These are phyloP conservation scores for Cetradonia linearis DNA, from an alignment of 495 filamentous ascomycete species.

Conservation along the genomic window DNA sequence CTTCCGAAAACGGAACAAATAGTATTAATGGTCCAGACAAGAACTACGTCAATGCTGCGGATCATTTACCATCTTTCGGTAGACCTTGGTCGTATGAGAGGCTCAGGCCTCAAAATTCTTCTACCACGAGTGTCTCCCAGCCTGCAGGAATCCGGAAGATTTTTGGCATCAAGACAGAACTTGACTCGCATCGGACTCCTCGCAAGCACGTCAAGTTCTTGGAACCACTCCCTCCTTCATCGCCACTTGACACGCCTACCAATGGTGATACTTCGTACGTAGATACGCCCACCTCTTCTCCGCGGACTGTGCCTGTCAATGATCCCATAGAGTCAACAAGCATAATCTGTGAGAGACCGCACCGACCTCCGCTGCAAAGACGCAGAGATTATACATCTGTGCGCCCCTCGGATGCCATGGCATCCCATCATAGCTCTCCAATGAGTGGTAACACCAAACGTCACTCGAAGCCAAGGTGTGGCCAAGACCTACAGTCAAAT, in stretches of 20 bases:
- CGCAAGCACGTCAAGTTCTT: not conserved
- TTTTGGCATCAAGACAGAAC: not conserved
- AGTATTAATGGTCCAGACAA: not conserved
- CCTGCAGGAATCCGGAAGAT: slow-evolving; percentile 1
- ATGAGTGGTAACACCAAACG: not conserved
- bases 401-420: not conserved
- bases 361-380: not conserved
- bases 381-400: not conserved
- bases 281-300: not conserved
- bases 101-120: not conserved
- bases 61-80: not conserved
- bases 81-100: not conserved
- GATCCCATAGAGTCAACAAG: not conserved
- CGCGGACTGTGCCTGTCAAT: not conserved
- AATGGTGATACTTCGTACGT: not conserved
- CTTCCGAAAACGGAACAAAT: not conserved
- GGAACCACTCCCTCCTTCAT: not conserved
- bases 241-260: not conserved
- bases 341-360: not conserved
- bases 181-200: not conserved
- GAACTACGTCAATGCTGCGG: not conserved
- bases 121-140: not conserved
- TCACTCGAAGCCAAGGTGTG: not conserved
- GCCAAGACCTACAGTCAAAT: not conserved
- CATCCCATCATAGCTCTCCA: not conserved